These are phyloP conservation scores for Globisporangium apiculatum DNA, from an alignment of 352 stramenopile genomes.

Conservation along the genomic window DNA sequence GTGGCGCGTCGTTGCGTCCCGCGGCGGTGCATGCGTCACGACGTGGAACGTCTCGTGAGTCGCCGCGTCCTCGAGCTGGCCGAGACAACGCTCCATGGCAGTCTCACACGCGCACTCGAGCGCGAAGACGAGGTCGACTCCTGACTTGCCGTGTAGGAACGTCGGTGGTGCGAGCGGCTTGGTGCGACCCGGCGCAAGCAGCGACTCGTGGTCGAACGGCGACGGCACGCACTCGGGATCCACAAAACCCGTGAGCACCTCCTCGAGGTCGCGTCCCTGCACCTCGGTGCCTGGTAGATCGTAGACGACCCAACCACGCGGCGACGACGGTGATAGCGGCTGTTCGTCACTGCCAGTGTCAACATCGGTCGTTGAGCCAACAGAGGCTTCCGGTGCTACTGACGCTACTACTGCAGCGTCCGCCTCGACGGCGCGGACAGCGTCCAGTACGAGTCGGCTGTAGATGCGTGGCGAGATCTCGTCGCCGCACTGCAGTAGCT, in stretches of 20 bases:
- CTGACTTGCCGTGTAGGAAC: conserved; percentile 60
- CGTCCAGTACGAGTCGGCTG: conserved; percentile 42
- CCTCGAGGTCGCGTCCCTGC: conserved; percentile 41
- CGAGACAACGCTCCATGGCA: conserved; percentile 52
- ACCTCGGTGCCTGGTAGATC: conserved; percentile 44
- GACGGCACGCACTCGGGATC: conserved; percentile 31
- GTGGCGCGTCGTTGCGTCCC: conserved; percentile 43
- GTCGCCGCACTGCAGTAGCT: conserved; percentile 24
- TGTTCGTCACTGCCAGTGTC: conserved; percentile 1
- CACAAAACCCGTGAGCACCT: conserved; percentile 48
- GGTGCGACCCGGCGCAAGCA: conserved; percentile 30
- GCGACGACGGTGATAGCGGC: no score
- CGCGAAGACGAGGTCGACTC: conserved; percentile 67
- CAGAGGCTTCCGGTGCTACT: no score
- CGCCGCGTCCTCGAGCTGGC: conserved; percentile 39
- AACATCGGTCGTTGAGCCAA: no score
- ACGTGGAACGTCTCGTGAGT: conserved; percentile 42
- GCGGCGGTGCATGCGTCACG: conserved; percentile 31
- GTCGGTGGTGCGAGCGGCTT: conserved; percentile 28
- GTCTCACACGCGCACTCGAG: conserved; percentile 28
- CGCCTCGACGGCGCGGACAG: conserved; percentile 17
- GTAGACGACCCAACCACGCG: conserved; percentile 53
- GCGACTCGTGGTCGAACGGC: conserved; percentile 48
- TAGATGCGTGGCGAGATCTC: conserved; percentile 47
- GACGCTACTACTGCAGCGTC: no score